Evolutionary conservation across 208 protist genomes (phyloP).

Genomic region (Crithidia thermophila): DNA sequence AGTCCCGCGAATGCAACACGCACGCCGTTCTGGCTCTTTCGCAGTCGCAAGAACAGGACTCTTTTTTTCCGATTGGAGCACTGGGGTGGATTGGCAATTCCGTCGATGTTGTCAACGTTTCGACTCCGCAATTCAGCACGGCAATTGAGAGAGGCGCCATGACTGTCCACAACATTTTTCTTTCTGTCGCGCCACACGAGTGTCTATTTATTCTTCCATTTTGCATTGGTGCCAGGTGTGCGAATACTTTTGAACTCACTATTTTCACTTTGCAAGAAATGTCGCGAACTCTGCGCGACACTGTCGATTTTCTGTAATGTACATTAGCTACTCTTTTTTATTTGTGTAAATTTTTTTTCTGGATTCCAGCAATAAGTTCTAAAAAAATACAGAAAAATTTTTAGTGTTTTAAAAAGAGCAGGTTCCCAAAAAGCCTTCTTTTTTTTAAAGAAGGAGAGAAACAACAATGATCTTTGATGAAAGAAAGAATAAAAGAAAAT

Average conservation of each 20-base stretch:
- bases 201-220: slow-evolving; percentile 30
- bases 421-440: background rate
- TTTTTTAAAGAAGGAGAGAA: slow-evolving; percentile 15
- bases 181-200: slow-evolving; percentile 16
- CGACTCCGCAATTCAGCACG: slow-evolving; percentile 22
- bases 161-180: slow-evolving; percentile 23
- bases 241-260: slow-evolving; percentile 16
- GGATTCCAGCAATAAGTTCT: background rate
- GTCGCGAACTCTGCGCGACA: slow-evolving; percentile 4
- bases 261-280: slow-evolving; percentile 14
- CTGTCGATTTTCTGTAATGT: slow-evolving; percentile 23
- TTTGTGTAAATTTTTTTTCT: background rate
- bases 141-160: slow-evolving; percentile 15
- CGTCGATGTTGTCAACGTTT: slow-evolving; percentile 15
- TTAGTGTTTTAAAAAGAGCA: background rate
- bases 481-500: slow-evolving; percentile 21
- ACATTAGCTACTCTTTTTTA: background rate
- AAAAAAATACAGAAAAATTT: background rate
- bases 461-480: no score
- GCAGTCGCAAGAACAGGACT: slow-evolving; percentile 31
- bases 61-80: slow-evolving; percentile 28
- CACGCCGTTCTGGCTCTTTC: slow-evolving; percentile 47
- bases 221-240: slow-evolving; percentile 22
- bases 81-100: slow-evolving; percentile 30
- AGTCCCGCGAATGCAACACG: slow-evolving; percentile 11